These are phyloP conservation scores for Helicostylum pulchrum DNA, from an alignment of 192 early-diverging fungal species.

Conservation along the genomic window DNA sequence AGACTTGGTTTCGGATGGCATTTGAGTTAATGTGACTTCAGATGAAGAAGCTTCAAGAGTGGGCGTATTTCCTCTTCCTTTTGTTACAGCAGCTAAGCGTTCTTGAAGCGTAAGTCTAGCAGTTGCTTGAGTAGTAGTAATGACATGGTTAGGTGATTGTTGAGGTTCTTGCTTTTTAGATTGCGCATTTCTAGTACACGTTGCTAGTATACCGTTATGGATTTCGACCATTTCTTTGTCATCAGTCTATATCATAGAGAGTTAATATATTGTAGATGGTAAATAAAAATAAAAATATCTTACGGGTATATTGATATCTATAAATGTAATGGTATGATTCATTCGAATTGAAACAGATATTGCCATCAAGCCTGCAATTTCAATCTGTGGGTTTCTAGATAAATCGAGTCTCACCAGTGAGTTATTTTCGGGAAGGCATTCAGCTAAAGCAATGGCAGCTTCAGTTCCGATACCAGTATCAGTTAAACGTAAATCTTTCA, in stretches of 20 bases:
- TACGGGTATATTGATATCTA: conserved; percentile 65
- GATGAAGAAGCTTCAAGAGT: neutral
- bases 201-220: conserved; percentile 27
- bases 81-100: conserved; percentile 35
- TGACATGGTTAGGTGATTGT: neutral
- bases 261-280: neutral
- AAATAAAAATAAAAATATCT: conserved; percentile 2
- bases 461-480: conserved; percentile 16
- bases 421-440: conserved; percentile 74
- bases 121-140: conserved; percentile 26
- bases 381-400: conserved; percentile 70
- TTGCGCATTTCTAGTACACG: conserved; percentile 33
- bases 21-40: neutral
- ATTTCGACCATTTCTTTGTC: conserved; percentile 27
- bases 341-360: conserved; percentile 78
- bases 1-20: conserved; percentile 1
- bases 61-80: neutral
- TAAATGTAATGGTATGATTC: conserved; percentile 67
- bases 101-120: conserved; percentile 35
- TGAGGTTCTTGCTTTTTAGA: neutral
- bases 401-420: conserved; percentile 70
- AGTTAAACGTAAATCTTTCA: conserved; percentile 41
- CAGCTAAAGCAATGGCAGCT: conserved; percentile 75
- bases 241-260: conserved; percentile 11
- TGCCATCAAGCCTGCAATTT: conserved; percentile 78